Percentiles rank a stretch among this genome's conserved stretches.
Evolutionary conservation across 2,329 filamentous ascomycete species (phyloP).

Genomic region (Apiospora rasikravindrae): DNA sequence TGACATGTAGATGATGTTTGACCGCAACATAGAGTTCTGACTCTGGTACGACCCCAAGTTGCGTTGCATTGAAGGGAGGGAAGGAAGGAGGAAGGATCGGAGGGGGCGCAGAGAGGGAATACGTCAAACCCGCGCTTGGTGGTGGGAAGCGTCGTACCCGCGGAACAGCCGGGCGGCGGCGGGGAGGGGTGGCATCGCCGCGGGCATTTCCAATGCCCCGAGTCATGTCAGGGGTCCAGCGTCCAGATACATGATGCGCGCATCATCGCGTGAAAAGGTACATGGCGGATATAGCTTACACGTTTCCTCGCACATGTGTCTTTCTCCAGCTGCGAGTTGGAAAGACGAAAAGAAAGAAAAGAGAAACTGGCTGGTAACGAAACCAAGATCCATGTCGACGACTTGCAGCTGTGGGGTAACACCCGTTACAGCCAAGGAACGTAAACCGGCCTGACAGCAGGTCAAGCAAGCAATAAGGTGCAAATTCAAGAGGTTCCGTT

Average conservation of each 20-base stretch:
- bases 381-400: background rate
- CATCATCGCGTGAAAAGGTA: background rate
- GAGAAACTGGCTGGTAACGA: background rate
- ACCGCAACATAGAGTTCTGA: background rate
- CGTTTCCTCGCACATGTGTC: background rate
- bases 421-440: background rate
- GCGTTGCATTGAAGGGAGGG: background rate
- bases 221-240: background rate
- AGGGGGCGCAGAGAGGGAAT: background rate
- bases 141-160: background rate
- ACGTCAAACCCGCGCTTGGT: background rate
- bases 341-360: too few species aligned
- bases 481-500: background rate
- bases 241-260: background rate
- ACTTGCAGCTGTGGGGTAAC: background rate
- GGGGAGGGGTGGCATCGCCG: too few species aligned
- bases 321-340: background rate
- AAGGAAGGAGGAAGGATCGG: background rate
- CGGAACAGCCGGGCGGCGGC: background rate
- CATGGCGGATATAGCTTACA: background rate
- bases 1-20: background rate
- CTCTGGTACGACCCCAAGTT: background rate
- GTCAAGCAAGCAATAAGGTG: background rate
- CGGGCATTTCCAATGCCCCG: background rate
- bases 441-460: background rate